These are phyloP conservation scores for Phascolomyces articulosus DNA, from an alignment of 371 early-diverging fungal genomes.

Conservation along the genomic window DNA sequence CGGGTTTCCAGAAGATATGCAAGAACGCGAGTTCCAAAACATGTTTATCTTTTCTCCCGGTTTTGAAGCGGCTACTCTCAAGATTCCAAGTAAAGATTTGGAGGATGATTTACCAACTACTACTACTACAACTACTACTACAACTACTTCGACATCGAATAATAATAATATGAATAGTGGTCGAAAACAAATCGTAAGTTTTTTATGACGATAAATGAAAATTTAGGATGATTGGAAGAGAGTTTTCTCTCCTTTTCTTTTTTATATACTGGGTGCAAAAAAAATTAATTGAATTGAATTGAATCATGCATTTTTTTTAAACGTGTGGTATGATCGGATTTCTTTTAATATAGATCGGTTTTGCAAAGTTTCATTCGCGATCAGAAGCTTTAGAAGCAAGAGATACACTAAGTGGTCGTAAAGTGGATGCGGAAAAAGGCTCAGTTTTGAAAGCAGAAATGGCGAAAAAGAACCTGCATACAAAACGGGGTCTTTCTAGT, in stretches of 20 bases:
- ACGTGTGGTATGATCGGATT: too few species aligned
- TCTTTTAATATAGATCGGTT: conserved; percentile 68
- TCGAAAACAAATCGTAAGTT: conserved; percentile 23
- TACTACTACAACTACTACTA: conserved; percentile 4
- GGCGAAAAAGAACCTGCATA: conserved; percentile 50
- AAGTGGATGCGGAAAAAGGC: conserved; percentile 76
- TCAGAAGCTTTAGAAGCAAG: conserved; percentile 84
- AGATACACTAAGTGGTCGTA: conserved; percentile 81
- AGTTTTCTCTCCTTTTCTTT: too few species aligned
- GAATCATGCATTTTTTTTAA: too few species aligned
- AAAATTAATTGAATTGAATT: too few species aligned
- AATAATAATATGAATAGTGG: neutral
- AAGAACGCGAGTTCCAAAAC: conserved; percentile 94
- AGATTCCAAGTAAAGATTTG: conserved; percentile 67
- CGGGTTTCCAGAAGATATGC: conserved; percentile 95
- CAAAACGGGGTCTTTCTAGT: conserved; percentile 27
- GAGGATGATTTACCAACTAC: conserved; percentile 40
- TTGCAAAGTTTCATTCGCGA: conserved; percentile 89
- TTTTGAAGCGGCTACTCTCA: conserved; percentile 92
- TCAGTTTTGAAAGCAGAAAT: conserved; percentile 44
- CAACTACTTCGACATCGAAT: too few species aligned
- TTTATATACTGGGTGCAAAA: too few species aligned
- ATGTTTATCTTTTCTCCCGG: conserved; percentile 94
- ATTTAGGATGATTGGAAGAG: too few species aligned
- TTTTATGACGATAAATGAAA: neutral